phyloP scores from a whole-genome alignment of 139 green algal species.

The Tetradesmus lagerheimii region DNA sequence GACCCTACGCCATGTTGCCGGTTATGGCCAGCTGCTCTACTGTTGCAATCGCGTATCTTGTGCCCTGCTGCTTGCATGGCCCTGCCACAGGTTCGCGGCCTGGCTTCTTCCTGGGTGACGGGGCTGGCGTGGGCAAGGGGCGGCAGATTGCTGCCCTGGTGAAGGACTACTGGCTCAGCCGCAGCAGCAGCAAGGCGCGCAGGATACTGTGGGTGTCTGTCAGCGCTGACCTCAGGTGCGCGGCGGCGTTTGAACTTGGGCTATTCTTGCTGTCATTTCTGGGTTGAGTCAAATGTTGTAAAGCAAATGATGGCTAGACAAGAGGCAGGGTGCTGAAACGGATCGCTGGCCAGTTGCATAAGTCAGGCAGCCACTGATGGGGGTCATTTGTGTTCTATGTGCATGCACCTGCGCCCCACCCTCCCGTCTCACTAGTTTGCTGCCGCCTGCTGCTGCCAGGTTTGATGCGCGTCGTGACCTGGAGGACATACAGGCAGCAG shows the following conservation, averaged over 20 bases:
- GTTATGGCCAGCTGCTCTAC: too few species aligned
- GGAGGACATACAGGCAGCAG: slow-evolving; percentile 61
- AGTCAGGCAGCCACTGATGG: too few species aligned
- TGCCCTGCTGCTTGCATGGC: too few species aligned
- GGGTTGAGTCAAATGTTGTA: too few species aligned
- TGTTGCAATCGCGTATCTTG: too few species aligned
- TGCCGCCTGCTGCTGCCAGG: not conserved
- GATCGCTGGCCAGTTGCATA: too few species aligned
- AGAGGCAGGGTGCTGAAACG: too few species aligned
- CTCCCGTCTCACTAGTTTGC: not conserved
- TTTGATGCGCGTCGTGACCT: slow-evolving; percentile 88
- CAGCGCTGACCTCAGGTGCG: slow-evolving; percentile 69
- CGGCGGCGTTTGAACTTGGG: too few species aligned
- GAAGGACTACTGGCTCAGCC: slow-evolving; percentile 86
- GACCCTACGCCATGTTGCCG: too few species aligned
- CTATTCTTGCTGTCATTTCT: not conserved
- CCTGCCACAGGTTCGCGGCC: slow-evolving; percentile 38
- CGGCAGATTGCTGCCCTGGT: slow-evolving; percentile 86
- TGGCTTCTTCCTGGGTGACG: slow-evolving; percentile 75
- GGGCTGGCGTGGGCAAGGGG: slow-evolving; percentile 90
- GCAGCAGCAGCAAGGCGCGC: slow-evolving; percentile 52
- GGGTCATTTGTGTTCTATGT: too few species aligned
- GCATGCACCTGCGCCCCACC: too few species aligned
- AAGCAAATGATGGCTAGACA: too few species aligned
- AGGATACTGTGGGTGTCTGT: slow-evolving; percentile 85